These are phyloP conservation scores for Pichia norvegensis DNA, from an alignment of 1,139 yeast species.

Conservation along the genomic window DNA sequence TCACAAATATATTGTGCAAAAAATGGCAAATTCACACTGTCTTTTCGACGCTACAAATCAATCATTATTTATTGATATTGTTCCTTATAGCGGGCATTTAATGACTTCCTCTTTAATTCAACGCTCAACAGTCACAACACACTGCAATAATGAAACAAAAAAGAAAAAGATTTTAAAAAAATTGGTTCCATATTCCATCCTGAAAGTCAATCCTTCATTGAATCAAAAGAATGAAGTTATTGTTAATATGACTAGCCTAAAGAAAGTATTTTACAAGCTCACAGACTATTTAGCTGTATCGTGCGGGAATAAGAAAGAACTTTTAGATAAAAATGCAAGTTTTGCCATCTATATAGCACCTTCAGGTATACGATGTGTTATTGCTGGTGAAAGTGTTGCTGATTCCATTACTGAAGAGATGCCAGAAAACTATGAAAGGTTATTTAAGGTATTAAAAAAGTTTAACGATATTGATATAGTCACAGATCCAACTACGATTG, in stretches of 20 bases:
- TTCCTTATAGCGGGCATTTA: slow-evolving; percentile 28
- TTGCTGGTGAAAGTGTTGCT: slow-evolving; percentile 36
- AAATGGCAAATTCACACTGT: slow-evolving; percentile 17
- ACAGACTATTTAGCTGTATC: slow-evolving; percentile 15
- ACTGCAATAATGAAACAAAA: slow-evolving; percentile 1
- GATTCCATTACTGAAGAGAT: slow-evolving; percentile 39
- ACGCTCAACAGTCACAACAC: slow-evolving; percentile 6
- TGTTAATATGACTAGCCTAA: slow-evolving; percentile 22
- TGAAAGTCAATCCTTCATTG: slow-evolving; percentile 25
- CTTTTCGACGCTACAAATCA: slow-evolving; percentile 15
- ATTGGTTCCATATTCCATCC: slow-evolving; percentile 17
- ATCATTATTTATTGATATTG: slow-evolving; percentile 18
- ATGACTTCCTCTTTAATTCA: slow-evolving; percentile 20
- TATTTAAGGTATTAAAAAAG: slow-evolving; percentile 44
- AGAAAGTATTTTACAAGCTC: slow-evolving; percentile 20
- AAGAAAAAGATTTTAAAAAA: slow-evolving; percentile 10
- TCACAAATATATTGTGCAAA: slow-evolving; percentile 21
- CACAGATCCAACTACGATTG: slow-evolving; percentile 29
- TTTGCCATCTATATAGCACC: slow-evolving; percentile 63
- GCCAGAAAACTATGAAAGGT: slow-evolving; percentile 44
- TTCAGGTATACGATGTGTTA: slow-evolving; percentile 64
- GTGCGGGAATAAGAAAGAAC: slow-evolving; percentile 15
- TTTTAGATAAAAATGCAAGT: slow-evolving; percentile 9
- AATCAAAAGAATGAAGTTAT: slow-evolving; percentile 26
- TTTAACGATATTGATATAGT: slow-evolving; percentile 25